A percentile compares a stretch with the other conserved stretches of the same genome.
Evolutionary conservation across 768 basidiomycete genomes (phyloP).

Genomic region (Trametes cingulata): DNA sequence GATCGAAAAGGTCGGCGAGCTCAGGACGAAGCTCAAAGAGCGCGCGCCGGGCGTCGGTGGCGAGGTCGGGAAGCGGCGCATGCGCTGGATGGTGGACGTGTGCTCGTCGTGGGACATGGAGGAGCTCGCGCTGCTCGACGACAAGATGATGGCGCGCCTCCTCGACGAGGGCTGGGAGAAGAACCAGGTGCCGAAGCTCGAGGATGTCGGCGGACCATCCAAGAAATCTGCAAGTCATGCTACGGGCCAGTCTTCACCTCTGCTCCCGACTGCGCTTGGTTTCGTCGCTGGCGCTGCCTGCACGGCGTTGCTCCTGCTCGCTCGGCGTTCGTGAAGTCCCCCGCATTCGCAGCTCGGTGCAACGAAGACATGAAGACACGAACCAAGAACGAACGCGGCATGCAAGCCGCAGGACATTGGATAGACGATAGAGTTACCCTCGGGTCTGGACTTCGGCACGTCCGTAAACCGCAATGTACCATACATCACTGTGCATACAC

Average conservation of each 20-base stretch:
- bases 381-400: background rate
- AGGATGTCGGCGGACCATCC: conserved; percentile 15
- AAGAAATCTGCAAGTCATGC: background rate
- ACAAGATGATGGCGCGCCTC: conserved; percentile 59
- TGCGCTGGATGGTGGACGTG: conserved; percentile 89
- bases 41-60: conserved; percentile 86
- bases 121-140: conserved; percentile 72
- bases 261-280: conserved; percentile 36
- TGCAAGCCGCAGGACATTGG: conserved; percentile 1
- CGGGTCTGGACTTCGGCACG: conserved; percentile 8
- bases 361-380: background rate
- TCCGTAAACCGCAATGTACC: conserved; percentile 11
- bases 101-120: conserved; percentile 87
- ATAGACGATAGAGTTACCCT: conserved; percentile 10
- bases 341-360: background rate
- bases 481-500: background rate
- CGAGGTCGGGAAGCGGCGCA: conserved; percentile 70
- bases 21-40: conserved; percentile 72
- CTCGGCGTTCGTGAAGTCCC: conserved; percentile 32
- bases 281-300: conserved; percentile 48
- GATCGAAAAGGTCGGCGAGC: conserved; percentile 74
- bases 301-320: conserved; percentile 34
- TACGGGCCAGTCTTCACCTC: background rate
- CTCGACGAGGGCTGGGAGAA: conserved; percentile 89
- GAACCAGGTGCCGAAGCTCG: conserved; percentile 40